Conservation (phyloP, 257 asterid genomes). For the Handroanthus guayacan region DNA sequence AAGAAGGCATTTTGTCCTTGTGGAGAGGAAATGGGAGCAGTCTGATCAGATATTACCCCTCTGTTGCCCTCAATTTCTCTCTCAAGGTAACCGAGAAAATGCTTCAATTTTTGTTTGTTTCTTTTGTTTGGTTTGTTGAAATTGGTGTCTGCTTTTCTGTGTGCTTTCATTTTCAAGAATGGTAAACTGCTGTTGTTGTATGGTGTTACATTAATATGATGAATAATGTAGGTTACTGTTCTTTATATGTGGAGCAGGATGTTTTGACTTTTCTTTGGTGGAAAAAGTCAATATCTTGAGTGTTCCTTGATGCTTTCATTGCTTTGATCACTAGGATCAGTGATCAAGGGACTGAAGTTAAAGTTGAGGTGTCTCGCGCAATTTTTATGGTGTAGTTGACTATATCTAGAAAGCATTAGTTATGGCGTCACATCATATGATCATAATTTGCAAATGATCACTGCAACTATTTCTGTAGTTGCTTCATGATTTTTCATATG, state of each 20-base stretch:
- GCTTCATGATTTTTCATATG: background rate
- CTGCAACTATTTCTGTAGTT: background rate
- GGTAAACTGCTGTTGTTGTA: background rate
- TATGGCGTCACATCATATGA: background rate
- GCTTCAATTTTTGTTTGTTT: background rate
- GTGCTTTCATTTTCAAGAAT: slow-evolving; percentile 23
- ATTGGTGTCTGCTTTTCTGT: background rate
- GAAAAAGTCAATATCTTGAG: background rate
- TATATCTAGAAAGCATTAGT: background rate
- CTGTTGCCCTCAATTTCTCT: slow-evolving; percentile 96
- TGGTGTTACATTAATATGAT: background rate
- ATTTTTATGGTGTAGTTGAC: background rate
- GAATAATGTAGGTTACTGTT: background rate
- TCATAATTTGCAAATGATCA: background rate
- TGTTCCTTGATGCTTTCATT: background rate
- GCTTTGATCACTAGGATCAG: background rate
- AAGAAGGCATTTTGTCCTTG: slow-evolving; percentile 84
- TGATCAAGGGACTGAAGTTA: background rate
- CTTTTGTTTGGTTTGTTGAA: background rate
- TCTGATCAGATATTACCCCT: slow-evolving; percentile 92
- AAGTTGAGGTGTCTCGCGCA: background rate
- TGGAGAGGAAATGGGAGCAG: slow-evolving; percentile 99
- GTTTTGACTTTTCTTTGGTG: background rate
- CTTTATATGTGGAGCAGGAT: background rate
- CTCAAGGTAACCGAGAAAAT: slow-evolving; percentile 68